phyloP scores from a whole-genome alignment of 805 yeast species.

The Candida ulmi region DNA sequence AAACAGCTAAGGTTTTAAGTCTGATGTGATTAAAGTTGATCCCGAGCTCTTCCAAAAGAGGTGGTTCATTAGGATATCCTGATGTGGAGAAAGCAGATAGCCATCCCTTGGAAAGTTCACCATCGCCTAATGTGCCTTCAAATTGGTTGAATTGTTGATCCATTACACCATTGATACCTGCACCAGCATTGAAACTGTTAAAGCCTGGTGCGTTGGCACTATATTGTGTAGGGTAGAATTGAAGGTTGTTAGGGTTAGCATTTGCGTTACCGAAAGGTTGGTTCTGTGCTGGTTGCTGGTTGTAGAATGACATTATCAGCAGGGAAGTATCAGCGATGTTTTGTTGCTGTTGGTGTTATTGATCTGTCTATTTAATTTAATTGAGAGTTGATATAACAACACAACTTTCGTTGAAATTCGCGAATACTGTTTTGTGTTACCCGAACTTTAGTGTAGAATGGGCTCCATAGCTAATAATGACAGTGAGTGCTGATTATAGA shows the following conservation, averaged over 20 bases:
- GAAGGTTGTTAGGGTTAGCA: conserved; percentile 18
- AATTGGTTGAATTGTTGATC: conserved; percentile 21
- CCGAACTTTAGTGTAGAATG: too few relatives aligned
- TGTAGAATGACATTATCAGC: conserved; percentile 10
- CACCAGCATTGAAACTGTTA: conserved; percentile 1
- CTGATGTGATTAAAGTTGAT: conserved; percentile 86
- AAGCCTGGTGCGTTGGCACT: conserved; percentile 5
- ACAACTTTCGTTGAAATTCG: too few relatives aligned
- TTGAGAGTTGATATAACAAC: too few relatives aligned
- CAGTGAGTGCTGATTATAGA: too few relatives aligned
- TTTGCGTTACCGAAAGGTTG: not conserved
- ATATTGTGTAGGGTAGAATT: conserved; percentile 25
- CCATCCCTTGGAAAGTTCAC: conserved; percentile 61
- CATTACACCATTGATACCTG: conserved; percentile 31
- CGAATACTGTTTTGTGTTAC: too few relatives aligned
- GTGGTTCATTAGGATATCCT: conserved; percentile 95
- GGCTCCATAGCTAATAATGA: too few relatives aligned
- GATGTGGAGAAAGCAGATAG: conserved; percentile 89
- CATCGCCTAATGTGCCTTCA: conserved; percentile 23
- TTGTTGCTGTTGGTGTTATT: too few relatives aligned
- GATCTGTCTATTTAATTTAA: too few relatives aligned
- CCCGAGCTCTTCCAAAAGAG: conserved; percentile 87
- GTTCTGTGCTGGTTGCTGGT: not conserved
- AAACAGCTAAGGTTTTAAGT: conserved; percentile 77
- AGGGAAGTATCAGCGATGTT: too few relatives aligned